Evolutionary conservation across 2,329 filamentous ascomycete genomes (phyloP), one percentile per base, ranked within the genome.

Genomic region (Paraconiothyrium brasiliense): DNA sequence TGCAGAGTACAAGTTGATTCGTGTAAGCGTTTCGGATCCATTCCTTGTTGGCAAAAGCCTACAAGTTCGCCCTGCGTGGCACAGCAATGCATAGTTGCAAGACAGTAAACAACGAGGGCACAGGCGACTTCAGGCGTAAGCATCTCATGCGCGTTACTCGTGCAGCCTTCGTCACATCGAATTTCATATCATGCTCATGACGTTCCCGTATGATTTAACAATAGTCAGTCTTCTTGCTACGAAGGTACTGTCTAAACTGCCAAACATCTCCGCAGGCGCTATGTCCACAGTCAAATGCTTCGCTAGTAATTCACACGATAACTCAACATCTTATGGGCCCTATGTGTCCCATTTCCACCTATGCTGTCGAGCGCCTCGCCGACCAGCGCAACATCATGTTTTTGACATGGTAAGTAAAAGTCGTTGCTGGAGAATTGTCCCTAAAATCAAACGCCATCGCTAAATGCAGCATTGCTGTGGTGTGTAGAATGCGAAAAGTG

Each of bases 361-460:
- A 51, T 51, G 10, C 32, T 35, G 13, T 37, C 27, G 14, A 51
- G 10, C 48, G n/a, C 32, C 20, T n/a, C 48, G n/a, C 32, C 20
- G n/a, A 51, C 30, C 16, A 35, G 6, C 13, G 4, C 20, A 30
- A 30, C 8, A 34, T n/a, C 24, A 30, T 49, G 27, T 14, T 49
- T 14, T 13, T 49, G 47, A 34, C 27, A 49, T 49, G 30, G 16
- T n/a, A 16, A 34, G 47, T 34, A 34, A 34, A 49, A 34, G 6
- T 24, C 27, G 8, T 34, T 16, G 14, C 34, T n/a, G 16, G 20
- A 4, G n/a, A 14, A 32, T 30, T 16, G 24, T 27, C 35, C 39
- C 11, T 44, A 32, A 32, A 16, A 54, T 32, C 39, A 46, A 55
- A 55, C 54, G 54, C 59, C 59, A 48, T 57, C 54, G 59, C 54